Evolutionary conservation across 2,329 filamentous ascomycete genomes (phyloP), one percentile per base, ranked within the genome.

Genomic region (Coleophoma crateriformis): DNA sequence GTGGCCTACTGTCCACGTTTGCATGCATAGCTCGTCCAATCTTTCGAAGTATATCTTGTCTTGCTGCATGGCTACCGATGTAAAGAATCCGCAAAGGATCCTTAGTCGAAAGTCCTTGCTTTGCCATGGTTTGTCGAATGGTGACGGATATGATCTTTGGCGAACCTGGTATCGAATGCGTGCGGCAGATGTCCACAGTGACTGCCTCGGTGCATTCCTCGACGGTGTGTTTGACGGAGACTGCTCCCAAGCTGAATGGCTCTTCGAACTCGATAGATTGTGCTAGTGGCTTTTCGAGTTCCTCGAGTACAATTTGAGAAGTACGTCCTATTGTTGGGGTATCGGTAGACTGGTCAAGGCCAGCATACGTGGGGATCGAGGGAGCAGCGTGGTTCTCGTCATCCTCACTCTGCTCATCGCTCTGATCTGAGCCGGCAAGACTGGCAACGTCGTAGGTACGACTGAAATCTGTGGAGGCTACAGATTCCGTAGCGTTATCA

Each of bases 21-120:
- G 69, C 71, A 52, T 69, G 69, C 43, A 75, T 67, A 22, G 75
- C 73, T 40, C 69, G 72, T n/a, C 71, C 74, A 52, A 78, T 67
- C 64, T 75, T 75, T 56, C 70, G 64, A 38, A 72, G 66, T 48
- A 74, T 70, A 41, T 69, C 68, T 51, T 66, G 63, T 54, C 67
- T 68, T 6, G 66, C 65, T 2, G 63, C 65, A 20, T 69, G 64
- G 47, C 68, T 70, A 17, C 75, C 75, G 27, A 75, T 64, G 50
- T 77, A 78, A n/a, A 78, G 61, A 15, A 78, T 67, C 12, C 73
- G 68, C 47, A 78, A 66, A 15, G 74, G 73, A 53, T 74, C 72
- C 34, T 64, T 62, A 12, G 70, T 73, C 5, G 67, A 68, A 14
- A 78, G 65, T 45, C 68, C 71, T 49, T 68, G 62, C 47, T 68